Evolutionary conservation across 495 filamentous ascomycete genomes (phyloP).

Genomic region (Penicillium steckii): DNA sequence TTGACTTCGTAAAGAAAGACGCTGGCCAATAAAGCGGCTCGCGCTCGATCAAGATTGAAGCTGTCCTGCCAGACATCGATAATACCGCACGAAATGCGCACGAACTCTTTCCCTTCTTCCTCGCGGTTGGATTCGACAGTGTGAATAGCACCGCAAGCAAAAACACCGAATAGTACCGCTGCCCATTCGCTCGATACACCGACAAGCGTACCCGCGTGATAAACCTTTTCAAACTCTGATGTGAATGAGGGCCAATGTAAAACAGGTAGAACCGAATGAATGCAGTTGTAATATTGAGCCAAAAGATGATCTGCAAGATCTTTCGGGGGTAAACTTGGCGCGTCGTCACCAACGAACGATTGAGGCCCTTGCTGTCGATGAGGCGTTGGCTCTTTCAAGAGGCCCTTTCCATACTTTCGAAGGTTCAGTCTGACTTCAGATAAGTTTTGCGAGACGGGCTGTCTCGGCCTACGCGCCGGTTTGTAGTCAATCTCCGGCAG

Average conservation of each 20-base stretch:
- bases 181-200: constrained; percentile 72
- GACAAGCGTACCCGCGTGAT: constrained; percentile 62
- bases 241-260: constrained; percentile 88
- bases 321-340: constrained; percentile 69
- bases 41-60: constrained; percentile 75
- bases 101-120: constrained; percentile 65
- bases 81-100: constrained; percentile 66
- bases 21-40: constrained; percentile 69
- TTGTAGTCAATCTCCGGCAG: constrained; percentile 69
- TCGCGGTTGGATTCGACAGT: constrained; percentile 57
- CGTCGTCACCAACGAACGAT: constrained; percentile 49
- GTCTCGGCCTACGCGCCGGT: constrained; percentile 58
- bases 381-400: constrained; percentile 78
- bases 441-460: constrained; percentile 63
- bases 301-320: constrained; percentile 73
- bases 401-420: constrained; percentile 68
- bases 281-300: constrained; percentile 67
- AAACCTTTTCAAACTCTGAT: constrained; percentile 72
- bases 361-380: constrained; percentile 58
- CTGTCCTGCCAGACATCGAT: constrained; percentile 84
- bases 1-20: constrained; percentile 86
- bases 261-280: constrained; percentile 79
- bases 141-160: constrained; percentile 83
- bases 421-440: constrained; percentile 71
- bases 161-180: constrained; percentile 77